These are phyloP conservation scores for Lentinula novae-zelandiae DNA, from an alignment of 1,284 basidiomycete genomes.

Conservation along the genomic window DNA sequence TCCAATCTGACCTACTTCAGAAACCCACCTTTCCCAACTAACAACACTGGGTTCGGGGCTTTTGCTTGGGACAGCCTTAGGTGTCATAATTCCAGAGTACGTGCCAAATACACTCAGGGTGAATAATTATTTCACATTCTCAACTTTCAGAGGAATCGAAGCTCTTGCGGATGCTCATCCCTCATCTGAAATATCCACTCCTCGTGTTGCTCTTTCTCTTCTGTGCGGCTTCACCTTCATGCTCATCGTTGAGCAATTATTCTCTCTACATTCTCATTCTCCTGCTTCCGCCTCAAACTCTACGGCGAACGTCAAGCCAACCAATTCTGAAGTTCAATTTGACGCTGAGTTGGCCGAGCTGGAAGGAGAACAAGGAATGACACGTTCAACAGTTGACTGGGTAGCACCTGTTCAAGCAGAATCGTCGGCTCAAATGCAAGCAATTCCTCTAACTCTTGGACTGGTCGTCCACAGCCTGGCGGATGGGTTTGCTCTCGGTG, in stretches of 20 bases:
- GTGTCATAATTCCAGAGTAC: constrained; percentile 90
- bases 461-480: constrained; percentile 84
- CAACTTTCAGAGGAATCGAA: constrained; percentile 55
- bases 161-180: constrained; percentile 34
- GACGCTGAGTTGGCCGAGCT: constrained; percentile 56
- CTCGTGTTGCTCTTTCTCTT: constrained; percentile 69
- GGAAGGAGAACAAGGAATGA: constrained; percentile 34
- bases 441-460: constrained; percentile 77
- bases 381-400: constrained; percentile 8
- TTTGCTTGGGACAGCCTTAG: constrained; percentile 83
- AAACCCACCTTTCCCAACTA: constrained; percentile 42
- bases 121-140: not conserved
- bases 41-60: constrained; percentile 77
- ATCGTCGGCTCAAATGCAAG: constrained; percentile 24
- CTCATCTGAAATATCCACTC: constrained; percentile 38
- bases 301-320: constrained; percentile 22
- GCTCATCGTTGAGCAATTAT: constrained; percentile 71
- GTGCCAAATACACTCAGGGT: constrained; percentile 24
- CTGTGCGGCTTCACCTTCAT: constrained; percentile 82
- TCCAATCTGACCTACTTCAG: constrained; percentile 23
- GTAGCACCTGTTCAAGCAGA: not conserved
- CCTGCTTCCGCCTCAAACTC: constrained; percentile 18
- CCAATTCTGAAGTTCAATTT: constrained; percentile 41
- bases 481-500: constrained; percentile 88
- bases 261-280: constrained; percentile 43